Evolutionary conservation across 331 rosid genomes (phyloP), one percentile per base, ranked within the genome.

Genomic region (Saraca asoca): DNA sequence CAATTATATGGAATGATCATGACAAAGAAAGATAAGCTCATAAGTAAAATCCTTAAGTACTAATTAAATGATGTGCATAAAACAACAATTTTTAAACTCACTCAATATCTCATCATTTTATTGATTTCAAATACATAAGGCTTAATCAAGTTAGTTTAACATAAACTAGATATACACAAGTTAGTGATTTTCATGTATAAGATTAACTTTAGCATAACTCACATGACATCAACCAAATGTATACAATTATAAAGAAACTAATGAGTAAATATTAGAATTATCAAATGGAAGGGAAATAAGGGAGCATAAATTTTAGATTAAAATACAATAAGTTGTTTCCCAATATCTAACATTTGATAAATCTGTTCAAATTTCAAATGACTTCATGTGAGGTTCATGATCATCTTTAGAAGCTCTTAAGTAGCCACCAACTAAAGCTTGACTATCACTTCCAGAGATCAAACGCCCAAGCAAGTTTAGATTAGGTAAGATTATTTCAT

Each of bases 1-100:
- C 38, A 71, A 53, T 66, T 67, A 66, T 60, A 82, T 19, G 33
- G 57, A 76, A 24, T 43, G 34, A 66, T 58, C 60, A 75, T 42
- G 72, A 59, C 9, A 35, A n/a, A 58, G 35, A 70, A 37, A 37
- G 16, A 59, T 17, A 33, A 65, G 24, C 58, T 58, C 41, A 58
- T 7, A 49, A 11, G 46, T 13, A 34, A 70, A 59, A 51, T n/a
- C 68, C 37, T 29, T 17, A 78, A 51, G 57, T 12, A 43, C 41
- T 41, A 24, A 67, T 57, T 29, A 15, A 44, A 66, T 9, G 10
- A 44, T 37, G 20, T 20, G 11, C 51, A 52, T 1, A 35, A 0
- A 31, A 7, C 19, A 71, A 48, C 17, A 24, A 39, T 16, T 6
- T 35, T 20, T 20, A 20, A 20, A 62, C 42, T 31, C 16, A 24